Conservation (phyloP, 495 filamentous ascomycete genomes). For the Daldinia caldariorum region DNA sequence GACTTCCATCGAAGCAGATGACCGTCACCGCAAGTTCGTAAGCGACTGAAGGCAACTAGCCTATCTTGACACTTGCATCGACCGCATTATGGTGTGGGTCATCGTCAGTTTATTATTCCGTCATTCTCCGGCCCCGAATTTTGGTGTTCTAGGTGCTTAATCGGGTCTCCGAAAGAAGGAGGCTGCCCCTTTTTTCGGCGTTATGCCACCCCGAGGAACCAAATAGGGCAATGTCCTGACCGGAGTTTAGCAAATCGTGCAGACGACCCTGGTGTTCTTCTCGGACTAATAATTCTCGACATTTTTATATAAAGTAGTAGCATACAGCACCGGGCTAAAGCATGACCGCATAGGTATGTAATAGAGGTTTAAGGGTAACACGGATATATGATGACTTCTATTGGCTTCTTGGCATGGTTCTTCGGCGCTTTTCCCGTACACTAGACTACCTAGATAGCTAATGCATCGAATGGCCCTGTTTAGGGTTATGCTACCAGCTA, state of each 20-base stretch:
- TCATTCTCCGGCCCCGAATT: neutral
- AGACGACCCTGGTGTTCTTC: neutral
- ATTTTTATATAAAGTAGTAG: neutral
- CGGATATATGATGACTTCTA: neutral
- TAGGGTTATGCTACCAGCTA: constrained; percentile 7
- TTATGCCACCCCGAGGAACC: neutral
- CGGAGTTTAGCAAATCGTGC: constrained; percentile 22
- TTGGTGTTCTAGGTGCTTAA: neutral
- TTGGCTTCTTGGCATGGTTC: neutral
- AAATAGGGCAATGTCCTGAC: constrained; percentile 3
- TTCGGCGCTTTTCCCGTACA: constrained; percentile 28
- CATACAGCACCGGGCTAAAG: constrained; percentile 14
- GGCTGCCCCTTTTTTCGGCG: neutral
- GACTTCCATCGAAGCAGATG: neutral
- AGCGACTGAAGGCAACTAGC: neutral
- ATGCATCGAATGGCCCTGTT: neutral
- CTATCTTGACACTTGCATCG: neutral
- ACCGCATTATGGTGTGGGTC: neutral
- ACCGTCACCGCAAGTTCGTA: neutral
- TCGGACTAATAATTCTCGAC: neutral
- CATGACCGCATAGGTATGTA: constrained; percentile 28
- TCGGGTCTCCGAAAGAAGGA: constrained; percentile 7
- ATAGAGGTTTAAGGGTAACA: neutral
- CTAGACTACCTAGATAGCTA: neutral
- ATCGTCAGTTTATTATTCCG: constrained; percentile 9